phyloP scores from a whole-genome alignment of 139 green algal species.

The Cymbomonas tetramitiformis region DNA sequence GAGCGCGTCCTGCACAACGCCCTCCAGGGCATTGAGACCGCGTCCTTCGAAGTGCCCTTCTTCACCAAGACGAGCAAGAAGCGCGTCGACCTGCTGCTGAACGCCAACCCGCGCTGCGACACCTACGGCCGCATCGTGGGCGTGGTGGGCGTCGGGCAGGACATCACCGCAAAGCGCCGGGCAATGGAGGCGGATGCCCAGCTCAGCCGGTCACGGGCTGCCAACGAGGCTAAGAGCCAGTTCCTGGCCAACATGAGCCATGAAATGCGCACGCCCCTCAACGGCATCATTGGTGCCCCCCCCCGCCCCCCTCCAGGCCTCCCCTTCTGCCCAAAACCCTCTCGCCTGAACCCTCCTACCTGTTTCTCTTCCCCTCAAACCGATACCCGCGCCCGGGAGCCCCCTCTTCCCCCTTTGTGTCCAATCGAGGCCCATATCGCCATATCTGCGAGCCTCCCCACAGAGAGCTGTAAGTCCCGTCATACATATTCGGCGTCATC shows the following conservation, averaged over 20 bases:
- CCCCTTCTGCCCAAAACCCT: no score
- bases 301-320: constrained; percentile 11
- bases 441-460: no score
- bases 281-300: constrained; percentile 79
- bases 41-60: background rate
- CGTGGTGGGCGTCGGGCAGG: no score
- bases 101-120: background rate
- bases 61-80: background rate
- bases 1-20: background rate
- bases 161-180: background rate
- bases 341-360: no score
- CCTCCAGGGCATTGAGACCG: background rate
- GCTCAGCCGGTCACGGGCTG: constrained; percentile 14
- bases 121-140: background rate
- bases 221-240: constrained; percentile 71
- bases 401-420: no score
- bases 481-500: no score
- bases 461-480: no score
- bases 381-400: no score
- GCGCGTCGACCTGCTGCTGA: background rate
- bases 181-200: background rate
- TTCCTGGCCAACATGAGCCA: constrained; percentile 87
- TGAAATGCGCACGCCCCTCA: constrained; percentile 84
- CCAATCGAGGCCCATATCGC: no score
- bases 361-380: no score